Evolutionary conservation across 2,329 filamentous ascomycete genomes (phyloP), one percentile per base, ranked within the genome.

Genomic region (Cladosporium oxysporum): DNA sequence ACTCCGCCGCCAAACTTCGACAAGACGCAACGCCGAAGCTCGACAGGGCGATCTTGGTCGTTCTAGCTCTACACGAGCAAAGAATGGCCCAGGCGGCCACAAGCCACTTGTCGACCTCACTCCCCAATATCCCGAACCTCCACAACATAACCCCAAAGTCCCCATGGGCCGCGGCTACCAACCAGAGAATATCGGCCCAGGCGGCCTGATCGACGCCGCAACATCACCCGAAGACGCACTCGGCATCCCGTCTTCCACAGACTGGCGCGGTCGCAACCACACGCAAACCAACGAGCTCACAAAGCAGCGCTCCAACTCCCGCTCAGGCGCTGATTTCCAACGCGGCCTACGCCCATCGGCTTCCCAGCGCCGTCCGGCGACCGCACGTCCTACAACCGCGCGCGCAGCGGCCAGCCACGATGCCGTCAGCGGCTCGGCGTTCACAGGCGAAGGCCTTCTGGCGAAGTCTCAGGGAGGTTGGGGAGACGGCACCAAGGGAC

Each of bases 61-160:
- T 59, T 63, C 61, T 12, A 57, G 47, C 61, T 63, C 61, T 14
- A 80, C 80, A n/a, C 77, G 76, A n/a, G 85, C 84, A 1, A 70
- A 66, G 62, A 61, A 57, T 18, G 70, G 76, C 60, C 75, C 72
- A 6, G 74, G 77, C 28, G 79, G 76, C 71, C 82, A 83, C 2
- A 87, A 87, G 68, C 90, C 90, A 1, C 82, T 93, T 6, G 78
- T 93, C 33, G 90, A 91, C 72, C 82, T 92, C 49, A 88, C 87
- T 0, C 87, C 88, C 0, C 81, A 83, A 58, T 90, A 89, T 72
- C 82, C 84, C 59, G 88, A 90, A 68, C 83, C 88, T 7, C 88
- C 88, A 21, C 83, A 89, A 75, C 83, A 84, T 72, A 77, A 80
- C 62, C 81, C 80, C 57, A 84, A 85, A 58, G 81, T 83, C 16